phyloP scores from a whole-genome alignment of 2,329 filamentous ascomycete species.

The Pezicula neosporulosa region DNA sequence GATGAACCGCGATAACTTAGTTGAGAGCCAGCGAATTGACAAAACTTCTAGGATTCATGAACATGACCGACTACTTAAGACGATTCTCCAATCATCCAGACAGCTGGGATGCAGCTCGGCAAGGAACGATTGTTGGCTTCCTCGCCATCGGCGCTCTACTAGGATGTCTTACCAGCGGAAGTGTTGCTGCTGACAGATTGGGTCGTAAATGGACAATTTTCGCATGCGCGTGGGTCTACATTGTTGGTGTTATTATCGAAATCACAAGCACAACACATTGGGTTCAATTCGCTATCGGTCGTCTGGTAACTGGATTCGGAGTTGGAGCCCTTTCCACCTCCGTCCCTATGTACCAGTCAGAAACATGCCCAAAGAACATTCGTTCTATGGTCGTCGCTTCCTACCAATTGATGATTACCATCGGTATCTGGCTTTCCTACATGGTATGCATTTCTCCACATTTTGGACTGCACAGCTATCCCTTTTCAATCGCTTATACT shows the following conservation, averaged over 20 bases:
- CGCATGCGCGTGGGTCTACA: constrained; percentile 59
- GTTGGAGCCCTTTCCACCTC: constrained; percentile 62
- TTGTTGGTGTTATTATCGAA: constrained; percentile 61
- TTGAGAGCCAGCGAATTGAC: background rate
- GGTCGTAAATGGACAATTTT: constrained; percentile 61
- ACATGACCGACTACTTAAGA: constrained; percentile 51
- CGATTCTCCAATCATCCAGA: constrained; percentile 47
- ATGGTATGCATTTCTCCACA: constrained; percentile 33
- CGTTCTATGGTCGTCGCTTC: constrained; percentile 60
- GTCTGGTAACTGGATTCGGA: constrained; percentile 63
- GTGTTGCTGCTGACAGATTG: constrained; percentile 58
- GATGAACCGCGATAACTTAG: constrained; percentile 3
- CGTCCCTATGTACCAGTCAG: constrained; percentile 67
- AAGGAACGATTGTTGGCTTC: constrained; percentile 62
- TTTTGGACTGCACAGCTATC: background rate
- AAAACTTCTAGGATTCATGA: constrained; percentile 54
- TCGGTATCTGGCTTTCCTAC: constrained; percentile 60
- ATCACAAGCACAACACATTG: constrained; percentile 52
- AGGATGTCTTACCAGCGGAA: constrained; percentile 55
- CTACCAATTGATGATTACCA: constrained; percentile 68
- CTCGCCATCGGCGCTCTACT: constrained; percentile 57
- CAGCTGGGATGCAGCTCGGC: constrained; percentile 52
- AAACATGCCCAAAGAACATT: constrained; percentile 61
- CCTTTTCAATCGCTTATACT: constrained; percentile 32
- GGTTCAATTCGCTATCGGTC: constrained; percentile 63